These are phyloP conservation scores for Populus hybrid DNA, from an alignment of 441 rosid species.

Conservation along the genomic window DNA sequence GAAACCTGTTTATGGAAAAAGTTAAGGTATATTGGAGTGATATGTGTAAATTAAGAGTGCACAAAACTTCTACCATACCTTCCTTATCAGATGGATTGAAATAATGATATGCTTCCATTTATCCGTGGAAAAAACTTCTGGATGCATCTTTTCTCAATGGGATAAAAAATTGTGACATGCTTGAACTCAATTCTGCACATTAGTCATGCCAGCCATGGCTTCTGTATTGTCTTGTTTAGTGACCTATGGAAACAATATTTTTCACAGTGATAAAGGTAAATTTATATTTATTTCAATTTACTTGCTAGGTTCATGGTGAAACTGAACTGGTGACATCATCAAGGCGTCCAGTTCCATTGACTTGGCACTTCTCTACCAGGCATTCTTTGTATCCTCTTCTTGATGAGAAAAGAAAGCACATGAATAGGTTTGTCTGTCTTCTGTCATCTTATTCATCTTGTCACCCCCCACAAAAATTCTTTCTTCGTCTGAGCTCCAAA, in stretches of 20 bases:
- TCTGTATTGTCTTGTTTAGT: constrained; percentile 1
- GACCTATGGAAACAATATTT: constrained; percentile 4
- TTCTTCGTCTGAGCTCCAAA: background rate
- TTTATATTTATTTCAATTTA: constrained; percentile 16
- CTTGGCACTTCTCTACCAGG: constrained; percentile 94
- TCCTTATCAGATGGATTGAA: background rate
- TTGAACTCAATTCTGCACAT: constrained; percentile 5
- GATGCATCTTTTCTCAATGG: background rate
- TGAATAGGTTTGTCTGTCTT: constrained; percentile 59
- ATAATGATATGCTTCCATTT: background rate
- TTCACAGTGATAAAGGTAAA: background rate
- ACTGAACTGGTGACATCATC: constrained; percentile 83
- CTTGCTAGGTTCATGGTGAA: constrained; percentile 78
- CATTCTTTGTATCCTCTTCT: constrained; percentile 68
- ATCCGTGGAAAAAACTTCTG: background rate
- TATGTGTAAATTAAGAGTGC: background rate
- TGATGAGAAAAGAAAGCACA: constrained; percentile 71
- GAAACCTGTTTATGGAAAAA: background rate
- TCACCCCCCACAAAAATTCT: background rate
- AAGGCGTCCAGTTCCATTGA: constrained; percentile 90
- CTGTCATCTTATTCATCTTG: background rate
- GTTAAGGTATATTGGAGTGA: background rate
- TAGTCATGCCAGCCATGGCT: background rate
- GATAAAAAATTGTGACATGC: background rate
- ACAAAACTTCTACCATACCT: background rate